phyloP scores from a whole-genome alignment of 306 rosid species.

The Herpetospermum pedunculosum region DNA sequence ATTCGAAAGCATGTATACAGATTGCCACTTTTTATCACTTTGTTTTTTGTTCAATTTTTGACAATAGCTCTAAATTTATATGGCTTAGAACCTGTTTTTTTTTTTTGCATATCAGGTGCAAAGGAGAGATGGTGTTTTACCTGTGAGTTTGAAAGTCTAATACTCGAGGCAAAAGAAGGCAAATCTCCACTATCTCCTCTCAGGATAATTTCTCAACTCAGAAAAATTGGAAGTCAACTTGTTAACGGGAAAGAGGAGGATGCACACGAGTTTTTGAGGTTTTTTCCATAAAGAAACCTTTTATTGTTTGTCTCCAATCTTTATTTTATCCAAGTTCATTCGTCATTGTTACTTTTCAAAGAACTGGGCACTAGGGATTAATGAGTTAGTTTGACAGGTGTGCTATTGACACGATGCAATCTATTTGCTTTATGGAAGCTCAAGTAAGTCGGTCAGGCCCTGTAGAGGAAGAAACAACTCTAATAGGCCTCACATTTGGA shows the following conservation, averaged over 20 bases:
- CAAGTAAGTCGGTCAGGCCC: constrained; percentile 31
- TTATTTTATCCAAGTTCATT: not conserved
- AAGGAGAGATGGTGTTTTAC: constrained; percentile 66
- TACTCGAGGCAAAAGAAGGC: constrained; percentile 54
- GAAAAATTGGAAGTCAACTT: constrained; percentile 73
- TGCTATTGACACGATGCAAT: constrained; percentile 87
- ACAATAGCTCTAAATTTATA: not conserved
- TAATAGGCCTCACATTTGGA: constrained; percentile 79
- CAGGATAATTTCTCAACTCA: constrained; percentile 60
- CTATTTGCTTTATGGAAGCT: constrained; percentile 58
- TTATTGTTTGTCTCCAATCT: not conserved
- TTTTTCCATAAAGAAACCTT: not conserved
- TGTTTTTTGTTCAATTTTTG: not conserved
- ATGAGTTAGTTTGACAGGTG: constrained; percentile 36
- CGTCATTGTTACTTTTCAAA: not conserved
- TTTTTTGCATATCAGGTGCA: constrained; percentile 34
- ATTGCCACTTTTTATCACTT: not conserved
- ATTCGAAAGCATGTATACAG: constrained; percentile 72
- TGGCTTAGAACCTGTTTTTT: constrained; percentile 2
- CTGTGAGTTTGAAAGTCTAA: constrained; percentile 76
- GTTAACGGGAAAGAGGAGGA: constrained; percentile 92
- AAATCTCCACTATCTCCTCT: constrained; percentile 65
- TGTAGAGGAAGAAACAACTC: constrained; percentile 64
- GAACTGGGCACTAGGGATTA: not conserved
- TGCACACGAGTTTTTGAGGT: constrained; percentile 95